Conservation (phyloP, 768 basidiomycete species). For the Macrolepiota fuliginosa region DNA sequence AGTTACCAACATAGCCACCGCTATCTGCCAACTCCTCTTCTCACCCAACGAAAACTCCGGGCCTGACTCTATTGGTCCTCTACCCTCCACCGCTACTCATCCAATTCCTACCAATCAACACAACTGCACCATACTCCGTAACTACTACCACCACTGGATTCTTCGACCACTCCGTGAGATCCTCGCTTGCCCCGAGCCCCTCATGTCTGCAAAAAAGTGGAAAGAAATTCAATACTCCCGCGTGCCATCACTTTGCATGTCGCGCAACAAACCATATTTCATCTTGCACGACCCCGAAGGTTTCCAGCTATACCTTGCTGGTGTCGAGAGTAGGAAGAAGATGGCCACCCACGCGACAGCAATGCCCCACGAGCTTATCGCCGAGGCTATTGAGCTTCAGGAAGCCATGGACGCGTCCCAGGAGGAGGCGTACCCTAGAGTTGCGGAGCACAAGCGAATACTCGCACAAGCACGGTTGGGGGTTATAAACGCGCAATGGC, state of each 20-base stretch:
- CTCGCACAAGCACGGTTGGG: slow-evolving; percentile 33
- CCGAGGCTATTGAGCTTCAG: slow-evolving; percentile 25
- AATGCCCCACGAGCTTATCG: slow-evolving; percentile 59
- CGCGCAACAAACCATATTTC: slow-evolving; percentile 52
- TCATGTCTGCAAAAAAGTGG: slow-evolving; percentile 64
- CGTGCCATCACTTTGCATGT: slow-evolving; percentile 65
- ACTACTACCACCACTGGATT: slow-evolving; percentile 56
- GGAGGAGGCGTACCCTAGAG: slow-evolving; percentile 17
- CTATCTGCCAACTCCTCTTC: slow-evolving; percentile 54
- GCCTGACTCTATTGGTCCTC: slow-evolving; percentile 26
- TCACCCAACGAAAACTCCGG: slow-evolving; percentile 23
- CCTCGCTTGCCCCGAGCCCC: slow-evolving; percentile 48
- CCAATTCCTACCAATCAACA: slow-evolving; percentile 22
- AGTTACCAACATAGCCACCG: slow-evolving; percentile 61
- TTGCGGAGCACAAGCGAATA: slow-evolving; percentile 25
- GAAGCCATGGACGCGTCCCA: not conserved
- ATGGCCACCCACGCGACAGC: slow-evolving; percentile 66
- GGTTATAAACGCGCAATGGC: slow-evolving; percentile 68
- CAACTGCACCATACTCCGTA: slow-evolving; percentile 44
- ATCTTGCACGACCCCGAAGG: slow-evolving; percentile 54
- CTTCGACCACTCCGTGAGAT: slow-evolving; percentile 53
- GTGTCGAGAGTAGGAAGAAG: slow-evolving; percentile 53
- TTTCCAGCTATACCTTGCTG: slow-evolving; percentile 54
- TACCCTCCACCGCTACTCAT: not conserved
- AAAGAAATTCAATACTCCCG: slow-evolving; percentile 52